A percentile compares a stretch with the other conserved stretches of the same genome.
Evolutionary conservation across 306 rosid genomes (phyloP).

Genomic region (Adenanthera pavonina): DNA sequence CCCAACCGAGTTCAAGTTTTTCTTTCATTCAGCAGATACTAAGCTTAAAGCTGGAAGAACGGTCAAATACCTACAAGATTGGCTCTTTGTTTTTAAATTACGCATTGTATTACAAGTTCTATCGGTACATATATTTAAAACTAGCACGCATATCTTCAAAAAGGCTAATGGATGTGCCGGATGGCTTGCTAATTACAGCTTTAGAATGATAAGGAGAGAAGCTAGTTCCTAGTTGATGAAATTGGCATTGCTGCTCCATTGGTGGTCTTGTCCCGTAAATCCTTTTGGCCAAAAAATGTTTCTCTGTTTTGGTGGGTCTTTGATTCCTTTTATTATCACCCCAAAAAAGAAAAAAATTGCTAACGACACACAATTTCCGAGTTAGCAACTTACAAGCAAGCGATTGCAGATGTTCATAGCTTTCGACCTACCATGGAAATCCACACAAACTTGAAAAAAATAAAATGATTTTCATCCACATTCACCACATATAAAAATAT

Average conservation of each 20-base stretch:
- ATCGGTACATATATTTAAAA: not conserved
- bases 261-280: too few relatives aligned
- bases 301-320: too few relatives aligned
- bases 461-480: not conserved
- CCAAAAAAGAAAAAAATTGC: too few relatives aligned
- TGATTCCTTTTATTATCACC: too few relatives aligned
- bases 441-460: not conserved
- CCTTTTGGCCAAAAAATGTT: too few relatives aligned
- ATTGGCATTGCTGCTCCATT: too few relatives aligned
- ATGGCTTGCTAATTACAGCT: too few relatives aligned
- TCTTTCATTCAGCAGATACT: not conserved
- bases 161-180: too few relatives aligned
- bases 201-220: too few relatives aligned
- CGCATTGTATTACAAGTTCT: not conserved
- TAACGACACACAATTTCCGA: too few relatives aligned
- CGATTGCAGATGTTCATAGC: not conserved
- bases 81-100: not conserved
- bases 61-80: not conserved
- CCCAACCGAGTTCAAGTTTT: not conserved
- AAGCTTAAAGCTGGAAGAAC: not conserved
- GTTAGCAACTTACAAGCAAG: not conserved
- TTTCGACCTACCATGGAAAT: not conserved
- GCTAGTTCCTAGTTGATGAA: too few relatives aligned
- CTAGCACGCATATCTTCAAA: too few relatives aligned
- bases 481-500: not conserved